These are phyloP conservation scores for Aurantiochytrium sp. DNA, from an alignment of 108 stramenopile species.

Conservation along the genomic window DNA sequence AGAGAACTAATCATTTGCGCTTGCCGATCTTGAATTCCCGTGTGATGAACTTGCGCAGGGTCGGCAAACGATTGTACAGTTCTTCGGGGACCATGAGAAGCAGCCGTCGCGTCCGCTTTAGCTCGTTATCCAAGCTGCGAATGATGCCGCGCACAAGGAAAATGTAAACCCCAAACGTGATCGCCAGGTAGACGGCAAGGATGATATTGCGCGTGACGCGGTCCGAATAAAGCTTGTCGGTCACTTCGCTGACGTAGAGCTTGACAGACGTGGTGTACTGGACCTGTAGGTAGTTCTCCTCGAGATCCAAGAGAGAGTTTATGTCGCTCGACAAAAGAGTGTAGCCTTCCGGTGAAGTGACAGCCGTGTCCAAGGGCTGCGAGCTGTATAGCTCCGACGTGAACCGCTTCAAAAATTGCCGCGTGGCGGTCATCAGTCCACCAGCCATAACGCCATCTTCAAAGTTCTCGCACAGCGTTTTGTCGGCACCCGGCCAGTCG, in stretches of 20 bases:
- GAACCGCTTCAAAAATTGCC: neutral
- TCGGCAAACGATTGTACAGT: neutral
- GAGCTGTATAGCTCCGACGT: neutral
- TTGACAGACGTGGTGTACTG: neutral
- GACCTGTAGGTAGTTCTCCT: neutral
- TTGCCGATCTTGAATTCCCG: neutral
- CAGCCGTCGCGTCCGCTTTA: conserved; percentile 1
- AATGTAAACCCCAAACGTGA: neutral
- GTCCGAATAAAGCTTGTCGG: neutral
- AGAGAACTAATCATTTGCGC: neutral
- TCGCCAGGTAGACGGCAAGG: neutral
- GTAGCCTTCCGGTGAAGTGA: neutral
- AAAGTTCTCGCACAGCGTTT: neutral
- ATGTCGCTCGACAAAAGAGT: neutral
- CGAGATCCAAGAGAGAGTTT: neutral
- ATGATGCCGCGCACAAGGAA: conserved; percentile 7
- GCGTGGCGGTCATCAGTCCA: neutral
- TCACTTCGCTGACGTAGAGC: neutral
- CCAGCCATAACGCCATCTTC: neutral
- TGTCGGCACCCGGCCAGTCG: neutral
- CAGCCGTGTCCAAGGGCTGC: neutral
- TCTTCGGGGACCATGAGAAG: conserved; percentile 13
- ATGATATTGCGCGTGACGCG: neutral
- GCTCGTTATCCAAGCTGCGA: neutral
- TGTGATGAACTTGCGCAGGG: neutral